Evolutionary conservation across 192 early-diverging fungal species (phyloP).

Genomic region (Paraglomus occultum): DNA sequence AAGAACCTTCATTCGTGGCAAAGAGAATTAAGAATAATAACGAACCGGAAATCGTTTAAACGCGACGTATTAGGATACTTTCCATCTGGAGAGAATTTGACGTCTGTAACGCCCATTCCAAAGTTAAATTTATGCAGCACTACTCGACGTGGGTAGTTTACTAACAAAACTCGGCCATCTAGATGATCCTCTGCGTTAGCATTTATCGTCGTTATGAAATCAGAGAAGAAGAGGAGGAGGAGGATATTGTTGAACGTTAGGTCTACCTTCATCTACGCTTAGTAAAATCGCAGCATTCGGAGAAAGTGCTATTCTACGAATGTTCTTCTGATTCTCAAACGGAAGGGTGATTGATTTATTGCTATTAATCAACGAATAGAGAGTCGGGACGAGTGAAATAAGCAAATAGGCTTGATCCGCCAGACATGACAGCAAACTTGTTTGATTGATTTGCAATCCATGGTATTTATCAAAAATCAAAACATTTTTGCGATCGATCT

Average conservation of each 20-base stretch:
- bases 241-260: background rate
- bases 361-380: conserved; percentile 44
- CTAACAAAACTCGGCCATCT: conserved; percentile 85
- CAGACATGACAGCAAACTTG: background rate
- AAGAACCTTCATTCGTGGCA: conserved; percentile 50
- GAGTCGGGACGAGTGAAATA: background rate
- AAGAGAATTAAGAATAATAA: background rate
- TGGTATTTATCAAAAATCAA: background rate
- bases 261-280: conserved; percentile 83
- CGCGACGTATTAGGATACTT: conserved; percentile 34
- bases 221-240: conserved; percentile 4
- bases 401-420: background rate
- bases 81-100: conserved; percentile 93
- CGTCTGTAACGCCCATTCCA: conserved; percentile 73
- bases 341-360: conserved; percentile 91
- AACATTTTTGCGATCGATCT: conserved; percentile 14
- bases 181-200: background rate
- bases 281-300: conserved; percentile 88
- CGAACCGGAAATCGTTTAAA: background rate
- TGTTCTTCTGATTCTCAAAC: conserved; percentile 92
- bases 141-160: conserved; percentile 82
- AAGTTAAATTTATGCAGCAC: conserved; percentile 91
- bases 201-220: background rate
- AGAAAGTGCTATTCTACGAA: conserved; percentile 82
- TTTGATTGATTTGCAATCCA: background rate